phyloP scores from a whole-genome alignment of 2,329 filamentous ascomycete species.

The Monosporascus sp. region DNA sequence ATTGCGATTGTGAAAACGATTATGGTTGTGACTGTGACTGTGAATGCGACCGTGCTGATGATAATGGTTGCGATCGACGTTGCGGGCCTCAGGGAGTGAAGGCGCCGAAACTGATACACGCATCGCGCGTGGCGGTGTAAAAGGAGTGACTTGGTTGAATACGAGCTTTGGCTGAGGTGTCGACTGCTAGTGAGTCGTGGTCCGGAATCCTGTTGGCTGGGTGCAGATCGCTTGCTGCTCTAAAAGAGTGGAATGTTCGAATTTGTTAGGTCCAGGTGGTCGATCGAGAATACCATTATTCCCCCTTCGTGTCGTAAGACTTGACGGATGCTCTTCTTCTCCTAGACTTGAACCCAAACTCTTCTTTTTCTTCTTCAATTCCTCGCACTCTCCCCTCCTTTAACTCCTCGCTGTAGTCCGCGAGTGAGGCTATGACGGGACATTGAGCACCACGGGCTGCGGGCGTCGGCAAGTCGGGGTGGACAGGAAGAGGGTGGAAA shows the following conservation, averaged over 20 bases:
- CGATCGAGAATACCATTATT: background rate
- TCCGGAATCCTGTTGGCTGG: slow-evolving; percentile 5
- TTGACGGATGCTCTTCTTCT: background rate
- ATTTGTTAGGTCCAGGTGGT: background rate
- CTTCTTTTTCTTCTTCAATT: background rate
- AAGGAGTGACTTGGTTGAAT: slow-evolving; percentile 20
- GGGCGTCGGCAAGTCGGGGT: background rate
- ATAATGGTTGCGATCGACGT: slow-evolving; percentile 24
- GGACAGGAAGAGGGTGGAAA: background rate
- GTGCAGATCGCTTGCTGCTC: slow-evolving; percentile 16
- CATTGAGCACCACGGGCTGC: background rate
- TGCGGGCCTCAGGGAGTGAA: slow-evolving; percentile 45
- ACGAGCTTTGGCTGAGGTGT: slow-evolving; percentile 25
- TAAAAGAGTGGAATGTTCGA: slow-evolving; percentile 1
- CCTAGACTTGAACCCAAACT: background rate
- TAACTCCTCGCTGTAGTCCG: background rate
- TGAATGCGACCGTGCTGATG: slow-evolving; percentile 27
- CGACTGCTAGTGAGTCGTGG: slow-evolving; percentile 10
- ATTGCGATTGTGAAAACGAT: slow-evolving; percentile 24
- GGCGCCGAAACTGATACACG: slow-evolving; percentile 39
- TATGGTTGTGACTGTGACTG: slow-evolving; percentile 19
- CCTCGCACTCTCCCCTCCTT: background rate
- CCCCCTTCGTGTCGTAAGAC: background rate
- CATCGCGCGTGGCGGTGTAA: slow-evolving; percentile 38
- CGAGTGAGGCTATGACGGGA: background rate